These are phyloP conservation scores for Starmerella bombicola DNA, from an alignment of 805 yeast species.

Conservation along the genomic window DNA sequence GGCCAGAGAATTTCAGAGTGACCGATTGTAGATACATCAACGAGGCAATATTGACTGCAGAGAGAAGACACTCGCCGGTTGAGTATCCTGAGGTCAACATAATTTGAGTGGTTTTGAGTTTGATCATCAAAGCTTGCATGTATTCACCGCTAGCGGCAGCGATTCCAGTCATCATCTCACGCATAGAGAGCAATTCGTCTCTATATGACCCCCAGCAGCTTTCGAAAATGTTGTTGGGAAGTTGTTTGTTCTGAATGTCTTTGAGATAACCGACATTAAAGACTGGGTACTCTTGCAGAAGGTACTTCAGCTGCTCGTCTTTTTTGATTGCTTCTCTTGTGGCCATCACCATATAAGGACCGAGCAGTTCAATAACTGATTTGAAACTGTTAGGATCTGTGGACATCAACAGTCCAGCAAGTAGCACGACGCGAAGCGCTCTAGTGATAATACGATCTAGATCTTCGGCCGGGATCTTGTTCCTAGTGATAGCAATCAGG, in stretches of 20 bases:
- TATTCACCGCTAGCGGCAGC: conserved; percentile 60
- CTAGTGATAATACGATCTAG: conserved; percentile 55
- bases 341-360: conserved; percentile 52
- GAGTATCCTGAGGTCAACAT: conserved; percentile 63
- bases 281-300: conserved; percentile 15
- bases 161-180: conserved; percentile 63
- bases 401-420: conserved; percentile 40
- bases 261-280: conserved; percentile 15
- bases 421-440: conserved; percentile 56
- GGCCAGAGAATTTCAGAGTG: conserved; percentile 11
- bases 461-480: conserved; percentile 30
- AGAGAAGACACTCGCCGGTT: conserved; percentile 48
- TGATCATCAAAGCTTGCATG: conserved; percentile 46
- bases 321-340: conserved; percentile 44
- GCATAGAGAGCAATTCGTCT: conserved; percentile 63
- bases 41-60: conserved; percentile 61
- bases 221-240: conserved; percentile 12
- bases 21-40: conserved; percentile 46
- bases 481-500: conserved; percentile 40
- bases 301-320: conserved; percentile 22
- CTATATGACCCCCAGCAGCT: conserved; percentile 34
- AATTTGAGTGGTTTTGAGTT: conserved; percentile 52
- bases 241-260: conserved; percentile 11
- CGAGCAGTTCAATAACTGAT: conserved; percentile 34
- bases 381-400: conserved; percentile 12